A percentile compares a stretch with the other conserved stretches of the same genome.
Evolutionary conservation across 306 rosid genomes (phyloP).

Genomic region (Comarum palustre): DNA sequence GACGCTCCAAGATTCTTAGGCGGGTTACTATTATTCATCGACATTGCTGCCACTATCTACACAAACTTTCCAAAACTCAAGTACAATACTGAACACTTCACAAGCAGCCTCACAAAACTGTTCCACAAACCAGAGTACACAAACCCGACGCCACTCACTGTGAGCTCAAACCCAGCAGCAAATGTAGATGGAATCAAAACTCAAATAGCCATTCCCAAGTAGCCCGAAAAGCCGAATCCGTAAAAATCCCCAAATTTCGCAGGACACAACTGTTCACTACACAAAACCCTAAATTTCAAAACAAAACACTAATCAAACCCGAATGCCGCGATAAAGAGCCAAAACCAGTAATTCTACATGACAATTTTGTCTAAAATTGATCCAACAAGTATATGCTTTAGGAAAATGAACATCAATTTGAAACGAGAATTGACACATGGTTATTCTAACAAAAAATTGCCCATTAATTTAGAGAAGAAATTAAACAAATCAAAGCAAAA

Average conservation of each 20-base stretch:
- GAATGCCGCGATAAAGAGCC: neutral
- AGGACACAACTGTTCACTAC: neutral
- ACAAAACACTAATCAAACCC: constrained; percentile 8
- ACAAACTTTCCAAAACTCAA: neutral
- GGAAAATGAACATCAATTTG: neutral
- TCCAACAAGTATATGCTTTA: neutral
- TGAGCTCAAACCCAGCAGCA: constrained; percentile 15
- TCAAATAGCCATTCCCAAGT: neutral
- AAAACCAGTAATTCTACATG: neutral
- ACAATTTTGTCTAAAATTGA: neutral
- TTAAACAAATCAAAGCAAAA: neutral
- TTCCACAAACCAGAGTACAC: neutral
- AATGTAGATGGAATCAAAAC: neutral
- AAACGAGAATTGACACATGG: neutral
- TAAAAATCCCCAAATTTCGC: constrained; percentile 13
- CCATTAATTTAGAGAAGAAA: neutral
- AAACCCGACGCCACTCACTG: constrained; percentile 5
- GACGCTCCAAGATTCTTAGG: constrained; percentile 79
- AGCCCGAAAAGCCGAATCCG: constrained; percentile 5
- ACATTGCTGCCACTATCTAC: constrained; percentile 55
- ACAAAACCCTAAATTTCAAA: constrained; percentile 26
- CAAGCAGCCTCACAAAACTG: constrained; percentile 12
- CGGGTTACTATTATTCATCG: constrained; percentile 76
- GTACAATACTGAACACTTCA: neutral
- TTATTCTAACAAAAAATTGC: neutral